Conservation (phyloP, 176 grass and related monocot species). For the Oryza officinalis region DNA sequence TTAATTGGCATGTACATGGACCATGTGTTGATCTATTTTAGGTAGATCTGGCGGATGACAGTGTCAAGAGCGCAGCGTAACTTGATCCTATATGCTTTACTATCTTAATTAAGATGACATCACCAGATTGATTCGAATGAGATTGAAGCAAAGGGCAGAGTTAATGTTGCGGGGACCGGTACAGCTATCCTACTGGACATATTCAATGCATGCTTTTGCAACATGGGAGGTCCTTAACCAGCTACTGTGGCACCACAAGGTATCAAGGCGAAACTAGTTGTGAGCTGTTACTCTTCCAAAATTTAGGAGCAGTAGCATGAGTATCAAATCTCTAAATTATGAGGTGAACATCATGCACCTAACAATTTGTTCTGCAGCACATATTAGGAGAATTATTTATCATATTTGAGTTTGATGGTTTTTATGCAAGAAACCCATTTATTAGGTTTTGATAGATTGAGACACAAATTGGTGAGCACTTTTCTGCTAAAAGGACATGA, state of each 20-base stretch:
- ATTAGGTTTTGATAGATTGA: conserved; percentile 42
- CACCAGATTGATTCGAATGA: conserved; percentile 32
- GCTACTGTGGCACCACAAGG: conserved; percentile 45
- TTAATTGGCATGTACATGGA: conserved; percentile 50
- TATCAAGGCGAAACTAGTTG: conserved; percentile 28
- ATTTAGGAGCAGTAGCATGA: conserved; percentile 39
- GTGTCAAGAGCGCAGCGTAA: conserved; percentile 31
- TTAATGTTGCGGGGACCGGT: conserved; percentile 60
- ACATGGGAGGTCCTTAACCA: conserved; percentile 64
- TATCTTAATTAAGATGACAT: conserved; percentile 45
- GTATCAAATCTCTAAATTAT: conserved; percentile 42
- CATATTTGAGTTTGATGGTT: conserved; percentile 26
- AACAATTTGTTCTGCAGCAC: conserved; percentile 44
- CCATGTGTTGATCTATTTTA: conserved; percentile 52
- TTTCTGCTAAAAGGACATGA: conserved; percentile 39
- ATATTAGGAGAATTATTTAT: conserved; percentile 41
- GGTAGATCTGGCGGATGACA: conserved; percentile 60
- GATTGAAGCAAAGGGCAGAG: conserved; percentile 48
- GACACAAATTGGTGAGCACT: conserved; percentile 29
- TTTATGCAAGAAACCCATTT: conserved; percentile 31
- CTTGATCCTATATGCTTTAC: conserved; percentile 48
- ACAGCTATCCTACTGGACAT: conserved; percentile 61
- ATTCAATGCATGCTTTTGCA: conserved; percentile 77
- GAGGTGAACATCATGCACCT: conserved; percentile 22
- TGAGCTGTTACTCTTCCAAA: conserved; percentile 36